Conservation (phyloP, 1,284 basidiomycete genomes). For the Ceratobasidium sp. region DNA sequence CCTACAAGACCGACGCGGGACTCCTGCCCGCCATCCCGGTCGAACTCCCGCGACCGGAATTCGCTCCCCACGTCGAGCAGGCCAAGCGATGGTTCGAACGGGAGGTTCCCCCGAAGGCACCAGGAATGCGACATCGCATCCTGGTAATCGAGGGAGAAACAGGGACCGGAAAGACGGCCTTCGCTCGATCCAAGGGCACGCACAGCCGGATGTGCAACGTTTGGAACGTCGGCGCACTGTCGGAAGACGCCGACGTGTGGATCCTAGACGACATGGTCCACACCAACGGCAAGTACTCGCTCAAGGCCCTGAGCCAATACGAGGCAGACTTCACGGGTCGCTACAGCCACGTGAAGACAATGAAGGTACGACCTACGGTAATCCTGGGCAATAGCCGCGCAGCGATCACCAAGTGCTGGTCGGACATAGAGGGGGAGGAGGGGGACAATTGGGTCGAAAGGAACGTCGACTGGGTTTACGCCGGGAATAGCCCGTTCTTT, state of each 20-base stretch:
- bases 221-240: too few species aligned
- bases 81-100: background rate
- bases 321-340: background rate
- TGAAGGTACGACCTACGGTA: background rate
- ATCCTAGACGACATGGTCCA: too few species aligned
- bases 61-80: background rate
- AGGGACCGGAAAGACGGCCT: background rate
- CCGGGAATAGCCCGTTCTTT: too few species aligned
- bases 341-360: too few species aligned
- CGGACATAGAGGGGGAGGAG: too few species aligned
- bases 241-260: too few species aligned
- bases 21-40: constrained; percentile 11
- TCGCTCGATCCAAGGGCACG: too few species aligned
- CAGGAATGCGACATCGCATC: background rate
- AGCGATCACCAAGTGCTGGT: too few species aligned
- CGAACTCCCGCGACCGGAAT: too few species aligned
- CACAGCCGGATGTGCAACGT: too few species aligned
- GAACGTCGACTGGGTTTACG: too few species aligned
- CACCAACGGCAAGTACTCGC: background rate
- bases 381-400: background rate
- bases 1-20: constrained; percentile 18
- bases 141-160: background rate
- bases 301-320: background rate
- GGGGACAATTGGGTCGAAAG: too few species aligned
- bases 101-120: background rate